Evolutionary conservation across 164 flowering plant species (phyloP).

Genomic region (Macadamia integrifolia): DNA sequence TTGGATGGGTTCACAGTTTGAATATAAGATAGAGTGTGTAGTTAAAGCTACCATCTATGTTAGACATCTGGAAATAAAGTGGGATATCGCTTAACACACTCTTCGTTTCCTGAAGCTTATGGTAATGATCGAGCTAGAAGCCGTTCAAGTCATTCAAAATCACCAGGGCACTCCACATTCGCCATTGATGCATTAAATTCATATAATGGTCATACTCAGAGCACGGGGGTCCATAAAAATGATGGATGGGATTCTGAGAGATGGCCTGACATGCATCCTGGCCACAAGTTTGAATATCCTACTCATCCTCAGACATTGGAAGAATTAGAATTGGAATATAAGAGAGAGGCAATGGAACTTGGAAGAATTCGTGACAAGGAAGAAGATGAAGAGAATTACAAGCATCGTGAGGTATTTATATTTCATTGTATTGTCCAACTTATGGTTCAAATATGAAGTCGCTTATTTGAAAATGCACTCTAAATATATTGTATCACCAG

Average conservation of each 20-base stretch:
- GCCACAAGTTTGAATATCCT: constrained; percentile 46
- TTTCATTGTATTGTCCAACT: neutral
- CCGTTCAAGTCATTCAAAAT: constrained; percentile 68
- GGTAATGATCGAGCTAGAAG: constrained; percentile 75
- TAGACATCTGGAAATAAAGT: constrained; percentile 48
- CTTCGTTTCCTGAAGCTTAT: constrained; percentile 95
- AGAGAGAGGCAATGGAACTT: constrained; percentile 79
- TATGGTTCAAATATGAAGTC: too few relatives aligned
- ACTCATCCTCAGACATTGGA: constrained; percentile 59
- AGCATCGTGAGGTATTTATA: constrained; percentile 83
- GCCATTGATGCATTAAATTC: constrained; percentile 42
- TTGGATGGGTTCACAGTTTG: constrained; percentile 50
- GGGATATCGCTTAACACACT: constrained; percentile 51
- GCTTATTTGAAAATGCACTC: too few relatives aligned
- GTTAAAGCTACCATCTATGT: constrained; percentile 35
- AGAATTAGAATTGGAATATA: constrained; percentile 80
- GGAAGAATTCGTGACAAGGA: constrained; percentile 76
- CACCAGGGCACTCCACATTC: constrained; percentile 57
- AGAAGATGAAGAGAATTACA: constrained; percentile 94
- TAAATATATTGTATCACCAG: too few relatives aligned
- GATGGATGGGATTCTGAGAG: constrained; percentile 68
- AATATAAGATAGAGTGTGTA: constrained; percentile 46
- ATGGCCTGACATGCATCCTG: constrained; percentile 40
- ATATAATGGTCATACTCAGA: constrained; percentile 53
- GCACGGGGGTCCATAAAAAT: constrained; percentile 39